phyloP scores from a whole-genome alignment of 176 grass and related monocot species.

The Secale cereale region DNA sequence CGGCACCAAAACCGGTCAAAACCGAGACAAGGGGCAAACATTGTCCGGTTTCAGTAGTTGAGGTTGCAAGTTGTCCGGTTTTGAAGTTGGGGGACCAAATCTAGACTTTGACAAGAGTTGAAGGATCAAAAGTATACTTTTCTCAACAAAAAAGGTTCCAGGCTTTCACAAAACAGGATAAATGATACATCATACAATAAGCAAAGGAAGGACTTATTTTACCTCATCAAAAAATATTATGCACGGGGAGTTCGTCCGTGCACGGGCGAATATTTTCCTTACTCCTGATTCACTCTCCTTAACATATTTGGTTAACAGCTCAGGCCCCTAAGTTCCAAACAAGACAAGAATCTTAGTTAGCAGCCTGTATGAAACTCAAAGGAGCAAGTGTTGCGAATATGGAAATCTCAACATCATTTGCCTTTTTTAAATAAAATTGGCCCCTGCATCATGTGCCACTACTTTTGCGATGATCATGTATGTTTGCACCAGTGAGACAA shows the following conservation, averaged over 20 bases:
- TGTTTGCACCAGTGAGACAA: too few relatives aligned
- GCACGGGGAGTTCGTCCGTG: constrained; percentile 75
- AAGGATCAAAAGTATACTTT: too few relatives aligned
- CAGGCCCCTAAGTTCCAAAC: constrained; percentile 61
- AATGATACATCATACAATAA: too few relatives aligned
- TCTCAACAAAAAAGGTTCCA: too few relatives aligned
- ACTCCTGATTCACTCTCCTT: constrained; percentile 78
- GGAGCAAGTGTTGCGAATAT: background rate
- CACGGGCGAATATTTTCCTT: constrained; percentile 76
- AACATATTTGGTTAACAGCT: constrained; percentile 89
- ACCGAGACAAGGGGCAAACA: too few relatives aligned
- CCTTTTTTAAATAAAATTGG: constrained; percentile 96
- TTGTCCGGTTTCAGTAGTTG: too few relatives aligned
- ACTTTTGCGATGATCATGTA: too few relatives aligned
- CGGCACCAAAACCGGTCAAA: too few relatives aligned
- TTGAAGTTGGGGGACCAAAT: too few relatives aligned
- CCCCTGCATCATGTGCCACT: constrained; percentile 89
- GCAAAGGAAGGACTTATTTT: background rate
- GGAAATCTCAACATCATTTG: constrained; percentile 21
- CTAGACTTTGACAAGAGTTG: too few relatives aligned
- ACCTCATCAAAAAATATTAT: constrained; percentile 97
- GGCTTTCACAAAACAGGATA: too few relatives aligned
- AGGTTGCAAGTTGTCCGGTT: too few relatives aligned
- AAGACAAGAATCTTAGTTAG: background rate
- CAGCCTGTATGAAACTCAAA: background rate